phyloP scores from a whole-genome alignment of 805 yeast genomes.

The Metschnikowia bowlesiae region DNA sequence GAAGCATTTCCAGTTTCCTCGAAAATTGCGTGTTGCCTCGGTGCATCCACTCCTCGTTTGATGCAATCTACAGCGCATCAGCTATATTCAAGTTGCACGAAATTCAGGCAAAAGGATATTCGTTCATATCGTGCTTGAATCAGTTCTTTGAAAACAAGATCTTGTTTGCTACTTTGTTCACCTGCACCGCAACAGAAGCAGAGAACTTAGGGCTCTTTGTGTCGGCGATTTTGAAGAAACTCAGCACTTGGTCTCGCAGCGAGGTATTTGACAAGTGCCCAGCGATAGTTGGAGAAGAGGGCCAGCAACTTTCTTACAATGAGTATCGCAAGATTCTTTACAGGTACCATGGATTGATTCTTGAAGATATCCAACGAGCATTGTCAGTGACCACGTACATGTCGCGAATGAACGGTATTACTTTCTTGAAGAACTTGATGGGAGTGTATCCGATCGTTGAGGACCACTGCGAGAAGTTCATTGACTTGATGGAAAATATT shows the following conservation, averaged over 20 bases:
- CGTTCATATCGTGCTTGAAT: slow-evolving; percentile 38
- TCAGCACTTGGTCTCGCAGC: slow-evolving; percentile 43
- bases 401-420: slow-evolving; percentile 75
- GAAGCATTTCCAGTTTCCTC: slow-evolving; percentile 35
- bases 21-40: slow-evolving; percentile 73
- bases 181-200: slow-evolving; percentile 72
- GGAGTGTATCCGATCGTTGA: slow-evolving; percentile 64
- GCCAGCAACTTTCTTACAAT: slow-evolving; percentile 19
- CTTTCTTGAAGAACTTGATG: slow-evolving; percentile 63
- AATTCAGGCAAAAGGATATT: slow-evolving; percentile 29
- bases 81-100: slow-evolving; percentile 54
- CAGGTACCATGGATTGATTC: slow-evolving; percentile 52
- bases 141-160: slow-evolving; percentile 45
- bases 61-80: slow-evolving; percentile 65
- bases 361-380: slow-evolving; percentile 40
- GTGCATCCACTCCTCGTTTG: slow-evolving; percentile 71
- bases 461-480: slow-evolving; percentile 56
- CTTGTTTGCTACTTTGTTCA: slow-evolving; percentile 56
- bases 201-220: slow-evolving; percentile 78
- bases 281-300: not conserved
- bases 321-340: slow-evolving; percentile 40
- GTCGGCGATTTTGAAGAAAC: slow-evolving; percentile 46
- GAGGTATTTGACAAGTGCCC: slow-evolving; percentile 19
- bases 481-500: slow-evolving; percentile 45
- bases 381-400: slow-evolving; percentile 58